Percentiles rank a stretch among this genome's conserved stretches.
These are phyloP conservation scores for Fusarium sp. DNA, from an alignment of 2,329 filamentous ascomycete species.

Conservation along the genomic window DNA sequence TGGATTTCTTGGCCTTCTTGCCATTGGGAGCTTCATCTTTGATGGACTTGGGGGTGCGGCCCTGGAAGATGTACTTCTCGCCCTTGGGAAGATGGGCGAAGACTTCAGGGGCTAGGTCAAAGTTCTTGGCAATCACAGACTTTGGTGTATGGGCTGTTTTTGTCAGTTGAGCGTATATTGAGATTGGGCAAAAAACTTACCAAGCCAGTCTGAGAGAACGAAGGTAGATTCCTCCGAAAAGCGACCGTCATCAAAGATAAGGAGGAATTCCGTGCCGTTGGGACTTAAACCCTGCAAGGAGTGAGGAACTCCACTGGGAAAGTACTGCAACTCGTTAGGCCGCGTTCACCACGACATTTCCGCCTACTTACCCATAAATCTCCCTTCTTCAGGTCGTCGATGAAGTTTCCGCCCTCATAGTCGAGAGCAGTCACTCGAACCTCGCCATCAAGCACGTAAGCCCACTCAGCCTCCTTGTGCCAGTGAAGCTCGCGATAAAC, in stretches of 20 bases:
- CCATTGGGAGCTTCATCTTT: slow-evolving; percentile 73
- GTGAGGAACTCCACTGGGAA: slow-evolving; percentile 81
- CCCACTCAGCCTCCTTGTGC: slow-evolving; percentile 86
- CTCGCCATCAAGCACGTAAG: slow-evolving; percentile 77
- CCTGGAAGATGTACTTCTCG: slow-evolving; percentile 84
- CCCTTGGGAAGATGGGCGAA: slow-evolving; percentile 75
- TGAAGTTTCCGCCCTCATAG: slow-evolving; percentile 80
- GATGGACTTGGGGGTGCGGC: slow-evolving; percentile 72
- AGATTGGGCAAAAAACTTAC: slow-evolving; percentile 51
- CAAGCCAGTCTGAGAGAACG: slow-evolving; percentile 78
- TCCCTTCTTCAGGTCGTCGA: slow-evolving; percentile 81
- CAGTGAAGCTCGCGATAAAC: slow-evolving; percentile 83
- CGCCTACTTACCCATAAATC: slow-evolving; percentile 66
- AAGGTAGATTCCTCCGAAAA: slow-evolving; percentile 76
- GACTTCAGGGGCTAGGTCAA: slow-evolving; percentile 76
- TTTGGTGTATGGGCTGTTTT: slow-evolving; percentile 75
- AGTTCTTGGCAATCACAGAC: slow-evolving; percentile 79
- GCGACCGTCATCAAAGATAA: slow-evolving; percentile 62
- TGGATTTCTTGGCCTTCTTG: slow-evolving; percentile 73
- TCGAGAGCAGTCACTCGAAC: slow-evolving; percentile 80
- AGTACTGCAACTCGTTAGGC: slow-evolving; percentile 61
- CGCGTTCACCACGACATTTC: rapidly evolving
- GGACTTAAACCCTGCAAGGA: slow-evolving; percentile 78
- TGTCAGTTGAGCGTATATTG: neutral
- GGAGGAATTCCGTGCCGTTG: slow-evolving; percentile 67